Conservation (phyloP, 169 alveolate genomes). For the Eimeria acervulina region DNA sequence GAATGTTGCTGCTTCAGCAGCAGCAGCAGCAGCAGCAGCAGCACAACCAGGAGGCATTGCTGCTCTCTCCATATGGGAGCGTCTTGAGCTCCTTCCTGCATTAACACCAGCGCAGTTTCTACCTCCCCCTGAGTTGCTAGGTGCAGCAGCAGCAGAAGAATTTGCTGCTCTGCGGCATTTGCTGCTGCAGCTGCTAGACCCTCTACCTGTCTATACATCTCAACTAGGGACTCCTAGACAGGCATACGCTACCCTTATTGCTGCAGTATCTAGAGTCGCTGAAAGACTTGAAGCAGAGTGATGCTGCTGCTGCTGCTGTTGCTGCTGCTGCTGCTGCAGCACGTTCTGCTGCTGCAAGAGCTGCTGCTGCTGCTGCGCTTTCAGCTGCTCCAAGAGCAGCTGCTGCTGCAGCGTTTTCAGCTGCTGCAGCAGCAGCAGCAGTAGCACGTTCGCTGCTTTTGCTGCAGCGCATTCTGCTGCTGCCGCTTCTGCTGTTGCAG, state of each 20-base stretch:
- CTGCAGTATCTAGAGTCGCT: neutral
- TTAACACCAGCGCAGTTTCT: slow-evolving; percentile 68
- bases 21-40: slow-evolving; percentile 27
- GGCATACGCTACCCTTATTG: neutral
- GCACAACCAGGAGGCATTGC: slow-evolving; percentile 39
- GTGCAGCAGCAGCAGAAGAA: slow-evolving; percentile 48
- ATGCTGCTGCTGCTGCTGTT: neutral
- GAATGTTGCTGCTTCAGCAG: neutral
- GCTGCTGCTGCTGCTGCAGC: slow-evolving; percentile 40
- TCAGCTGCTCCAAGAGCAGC: slow-evolving; percentile 40
- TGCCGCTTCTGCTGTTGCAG: neutral
- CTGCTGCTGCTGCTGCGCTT: slow-evolving; percentile 48
- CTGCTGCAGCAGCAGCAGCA: too few relatives aligned
- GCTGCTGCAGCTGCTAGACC: neutral
- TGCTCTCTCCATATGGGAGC: slow-evolving; percentile 67
- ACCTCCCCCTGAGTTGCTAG: slow-evolving; percentile 55
- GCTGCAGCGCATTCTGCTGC: neutral
- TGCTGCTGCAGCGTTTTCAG: neutral
- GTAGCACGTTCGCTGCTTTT: neutral
- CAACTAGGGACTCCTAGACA: slow-evolving; percentile 3
- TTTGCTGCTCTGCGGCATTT: slow-evolving; percentile 18
- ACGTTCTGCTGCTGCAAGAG: too few relatives aligned
- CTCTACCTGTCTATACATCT: slow-evolving; percentile 56
- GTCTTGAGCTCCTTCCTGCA: slow-evolving; percentile 73
- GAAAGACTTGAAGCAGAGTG: neutral